Evolutionary conservation across 495 filamentous ascomycete genomes (phyloP), one percentile per base, ranked within the genome.

Genomic region (Xylaria bambusicola): DNA sequence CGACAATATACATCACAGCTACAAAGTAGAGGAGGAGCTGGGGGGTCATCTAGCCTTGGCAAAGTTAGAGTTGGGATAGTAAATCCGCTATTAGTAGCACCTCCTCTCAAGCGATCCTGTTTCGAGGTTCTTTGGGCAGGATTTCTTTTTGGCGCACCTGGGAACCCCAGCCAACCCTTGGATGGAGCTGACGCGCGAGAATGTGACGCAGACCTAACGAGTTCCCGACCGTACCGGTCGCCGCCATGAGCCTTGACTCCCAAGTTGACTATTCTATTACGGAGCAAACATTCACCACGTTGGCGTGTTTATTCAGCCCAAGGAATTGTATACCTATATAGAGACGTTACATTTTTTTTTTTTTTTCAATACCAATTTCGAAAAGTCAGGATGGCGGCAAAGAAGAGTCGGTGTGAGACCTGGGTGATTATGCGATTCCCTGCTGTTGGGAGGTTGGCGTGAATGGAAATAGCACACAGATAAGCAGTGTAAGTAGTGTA

Each of bases 131-230:
- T 50, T 27, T 17, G 8, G 36, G 36, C 13, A 13, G 36, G 36
- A 50, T 29, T 5, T 35, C 17, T n/a, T 17, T 20, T 9, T 50
- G 18, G 13, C 4, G 18, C 15, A 21, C 13, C 27, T 13, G 10
- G 47, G 27, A 50, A 13, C 33, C 31, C 21, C 24, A 15, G 44
- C 15, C 6, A 24, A 31, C 46, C 20, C n/a, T 20, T 31, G 44
- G n/a, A 58, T 42, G 45, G 35, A 50, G 44, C 44, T 50, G 55
- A 47, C 45, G 45, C 58, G 23, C 36, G 8, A 31, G 44, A 17
- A 33, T 33, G 50, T 54, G 50, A 54, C 45, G 58, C 45, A 40
- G 7, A 29, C 55, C 18, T 49, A 44, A 18, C 21, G 36, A 6
- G 12, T 18, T 50, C 55, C 20, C 17, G 9, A 15, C 12, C 31